phyloP scores from a whole-genome alignment of 208 protist genomes.

The Leishmania major region DNA sequence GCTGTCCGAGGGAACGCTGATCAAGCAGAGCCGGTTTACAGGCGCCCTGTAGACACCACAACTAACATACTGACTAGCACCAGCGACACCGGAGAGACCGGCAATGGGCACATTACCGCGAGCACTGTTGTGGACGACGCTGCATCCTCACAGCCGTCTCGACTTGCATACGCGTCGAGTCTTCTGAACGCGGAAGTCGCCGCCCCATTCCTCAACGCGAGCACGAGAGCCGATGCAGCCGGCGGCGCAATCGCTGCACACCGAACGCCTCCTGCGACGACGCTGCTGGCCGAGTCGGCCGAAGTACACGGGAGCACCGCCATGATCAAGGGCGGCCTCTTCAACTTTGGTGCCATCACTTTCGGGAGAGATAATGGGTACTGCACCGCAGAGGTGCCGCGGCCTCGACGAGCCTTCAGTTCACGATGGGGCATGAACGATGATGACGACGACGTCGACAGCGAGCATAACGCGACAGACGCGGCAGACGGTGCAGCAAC shows the following conservation, averaged over 20 bases:
- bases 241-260: background rate
- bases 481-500: background rate
- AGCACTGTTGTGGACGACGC: background rate
- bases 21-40: background rate
- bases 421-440: background rate
- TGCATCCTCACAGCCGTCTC: background rate
- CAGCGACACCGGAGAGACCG: background rate
- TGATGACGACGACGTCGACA: background rate
- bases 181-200: background rate
- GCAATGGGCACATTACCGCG: background rate
- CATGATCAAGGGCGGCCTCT: constrained; percentile 1
- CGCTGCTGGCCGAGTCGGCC: background rate
- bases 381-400: background rate
- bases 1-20: background rate
- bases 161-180: background rate
- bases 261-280: background rate
- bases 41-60: background rate
- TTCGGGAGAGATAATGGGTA: constrained; percentile 18
- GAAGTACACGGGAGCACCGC: background rate
- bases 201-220: background rate
- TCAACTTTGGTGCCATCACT: constrained; percentile 10
- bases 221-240: background rate
- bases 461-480: background rate
- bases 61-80: background rate
- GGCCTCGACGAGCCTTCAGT: background rate